These are phyloP conservation scores for Glutinoglossum americanum DNA, from an alignment of 495 filamentous ascomycete genomes.

Conservation along the genomic window DNA sequence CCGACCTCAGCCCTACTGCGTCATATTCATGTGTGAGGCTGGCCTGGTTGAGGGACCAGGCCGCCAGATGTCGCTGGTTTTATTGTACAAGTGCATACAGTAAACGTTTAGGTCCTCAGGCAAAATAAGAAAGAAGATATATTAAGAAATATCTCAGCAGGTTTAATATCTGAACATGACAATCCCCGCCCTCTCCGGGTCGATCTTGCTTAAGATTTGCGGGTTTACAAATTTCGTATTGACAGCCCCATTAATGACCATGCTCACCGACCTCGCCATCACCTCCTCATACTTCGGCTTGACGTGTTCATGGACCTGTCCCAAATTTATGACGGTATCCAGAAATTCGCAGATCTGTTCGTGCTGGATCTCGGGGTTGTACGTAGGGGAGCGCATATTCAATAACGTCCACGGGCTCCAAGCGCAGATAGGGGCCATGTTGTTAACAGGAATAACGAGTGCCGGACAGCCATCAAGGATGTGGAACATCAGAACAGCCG, in stretches of 20 bases:
- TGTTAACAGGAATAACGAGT: constrained; percentile 16
- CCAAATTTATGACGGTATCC: constrained; percentile 3
- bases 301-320: constrained; percentile 7
- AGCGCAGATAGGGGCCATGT: constrained; percentile 15
- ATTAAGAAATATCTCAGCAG: too few species aligned
- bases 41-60: too few species aligned
- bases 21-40: too few species aligned
- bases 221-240: constrained; percentile 10
- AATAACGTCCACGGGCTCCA: constrained; percentile 18
- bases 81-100: too few species aligned
- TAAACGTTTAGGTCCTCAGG: too few species aligned
- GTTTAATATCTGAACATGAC: constrained; percentile 13
- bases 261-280: constrained; percentile 11
- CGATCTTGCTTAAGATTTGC: constrained; percentile 10
- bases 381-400: constrained; percentile 9
- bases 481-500: constrained; percentile 21
- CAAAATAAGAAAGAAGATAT: too few species aligned
- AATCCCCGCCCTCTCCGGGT: constrained; percentile 13
- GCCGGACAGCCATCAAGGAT: constrained; percentile 19
- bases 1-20: too few species aligned
- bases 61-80: too few species aligned
- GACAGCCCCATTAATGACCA: constrained; percentile 15
- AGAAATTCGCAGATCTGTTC: constrained; percentile 16
- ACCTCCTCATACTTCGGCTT: constrained; percentile 12
- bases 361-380: constrained; percentile 15